Evolutionary conservation across 2,329 filamentous ascomycete genomes (phyloP).

Genomic region (Bisporella sp.): DNA sequence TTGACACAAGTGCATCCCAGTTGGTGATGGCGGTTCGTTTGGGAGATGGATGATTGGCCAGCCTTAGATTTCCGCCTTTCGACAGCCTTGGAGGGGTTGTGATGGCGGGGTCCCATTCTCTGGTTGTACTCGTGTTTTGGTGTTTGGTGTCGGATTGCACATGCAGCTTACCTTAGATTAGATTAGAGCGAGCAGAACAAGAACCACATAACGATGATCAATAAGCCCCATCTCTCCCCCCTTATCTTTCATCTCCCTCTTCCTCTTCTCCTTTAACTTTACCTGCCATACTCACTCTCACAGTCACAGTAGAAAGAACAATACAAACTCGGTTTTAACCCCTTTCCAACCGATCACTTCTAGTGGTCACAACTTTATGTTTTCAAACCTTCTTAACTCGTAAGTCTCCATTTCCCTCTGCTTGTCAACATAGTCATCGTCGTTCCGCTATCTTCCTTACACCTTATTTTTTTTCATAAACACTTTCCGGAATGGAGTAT

Average conservation of each 20-base stretch:
- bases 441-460: background rate
- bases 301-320: background rate
- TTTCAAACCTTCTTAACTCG: conserved; percentile 98
- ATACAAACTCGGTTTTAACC: background rate
- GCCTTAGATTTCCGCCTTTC: no score
- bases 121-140: no score
- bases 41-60: no score
- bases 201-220: background rate
- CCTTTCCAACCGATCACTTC: conserved; percentile 4
- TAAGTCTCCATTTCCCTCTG: conserved; percentile 41
- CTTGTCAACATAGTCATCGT: background rate
- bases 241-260: conserved; percentile 3
- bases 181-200: no score
- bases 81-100: no score
- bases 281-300: background rate
- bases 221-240: background rate
- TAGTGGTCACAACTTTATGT: conserved; percentile 75
- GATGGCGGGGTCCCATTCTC: no score
- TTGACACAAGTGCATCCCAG: no score
- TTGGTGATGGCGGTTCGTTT: no score
- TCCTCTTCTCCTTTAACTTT: conserved; percentile 2
- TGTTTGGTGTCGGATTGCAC: no score
- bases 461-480: background rate
- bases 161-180: no score
- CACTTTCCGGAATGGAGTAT: background rate